Evolutionary conservation across 306 rosid genomes (phyloP).

Genomic region (Trifolium fragiferum): DNA sequence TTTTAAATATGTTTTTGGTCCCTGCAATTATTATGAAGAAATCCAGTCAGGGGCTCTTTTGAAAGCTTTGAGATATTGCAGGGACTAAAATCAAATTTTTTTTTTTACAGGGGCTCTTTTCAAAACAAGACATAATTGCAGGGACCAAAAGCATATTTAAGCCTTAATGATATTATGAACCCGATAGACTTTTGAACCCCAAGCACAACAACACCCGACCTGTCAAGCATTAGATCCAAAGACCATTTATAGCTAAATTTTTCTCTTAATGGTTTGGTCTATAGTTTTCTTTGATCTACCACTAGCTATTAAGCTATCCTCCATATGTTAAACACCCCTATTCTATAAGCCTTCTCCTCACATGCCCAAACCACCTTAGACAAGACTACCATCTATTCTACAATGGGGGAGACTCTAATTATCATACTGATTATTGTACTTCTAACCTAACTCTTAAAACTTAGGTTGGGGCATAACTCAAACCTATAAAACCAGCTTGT

Average conservation of each 20-base stretch:
- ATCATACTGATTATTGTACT: neutral
- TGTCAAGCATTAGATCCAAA: neutral
- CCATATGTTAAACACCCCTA: neutral
- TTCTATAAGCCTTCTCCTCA: neutral
- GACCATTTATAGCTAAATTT: neutral
- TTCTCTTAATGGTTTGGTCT: neutral
- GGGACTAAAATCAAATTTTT: no score
- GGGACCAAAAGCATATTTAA: no score
- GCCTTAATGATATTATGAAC: conserved; percentile 22
- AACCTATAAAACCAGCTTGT: neutral
- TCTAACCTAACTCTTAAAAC: neutral
- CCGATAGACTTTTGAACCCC: conserved; percentile 11
- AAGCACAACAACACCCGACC: neutral
- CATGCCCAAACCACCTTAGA: conserved; percentile 11
- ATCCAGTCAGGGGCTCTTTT: no score
- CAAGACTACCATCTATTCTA: neutral
- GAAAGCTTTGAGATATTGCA: no score
- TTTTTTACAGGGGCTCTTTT: no score
- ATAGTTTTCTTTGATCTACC: conserved; percentile 10
- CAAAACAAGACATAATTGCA: no score
- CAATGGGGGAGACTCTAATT: neutral
- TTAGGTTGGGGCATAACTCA: neutral
- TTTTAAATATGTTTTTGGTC: no score
- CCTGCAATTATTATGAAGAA: no score
- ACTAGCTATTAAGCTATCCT: neutral